phyloP scores from a whole-genome alignment of 192 early-diverging fungal genomes.

The Geosiphon pyriformis region DNA sequence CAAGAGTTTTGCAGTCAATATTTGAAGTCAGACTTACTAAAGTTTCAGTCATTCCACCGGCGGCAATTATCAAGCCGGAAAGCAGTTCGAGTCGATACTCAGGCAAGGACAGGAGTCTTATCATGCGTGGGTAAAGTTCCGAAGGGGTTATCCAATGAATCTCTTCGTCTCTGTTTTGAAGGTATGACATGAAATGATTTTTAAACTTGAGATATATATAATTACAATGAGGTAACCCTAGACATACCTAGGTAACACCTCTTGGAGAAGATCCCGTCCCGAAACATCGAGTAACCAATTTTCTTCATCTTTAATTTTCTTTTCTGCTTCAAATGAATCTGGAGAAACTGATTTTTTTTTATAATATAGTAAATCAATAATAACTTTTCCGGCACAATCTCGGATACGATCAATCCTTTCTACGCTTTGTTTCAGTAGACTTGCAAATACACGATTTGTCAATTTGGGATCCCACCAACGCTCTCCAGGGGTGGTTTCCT shows the following conservation, averaged over 20 bases:
- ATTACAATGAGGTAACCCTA: too few relatives aligned
- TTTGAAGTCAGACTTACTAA: conserved; percentile 43
- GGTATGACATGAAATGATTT: conserved; percentile 25
- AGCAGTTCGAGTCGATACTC: conserved; percentile 57
- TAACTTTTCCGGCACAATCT: conserved; percentile 58
- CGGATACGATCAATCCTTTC: conserved; percentile 93
- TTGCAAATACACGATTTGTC: conserved; percentile 37
- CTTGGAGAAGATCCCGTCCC: conserved; percentile 24
- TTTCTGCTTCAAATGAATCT: too few relatives aligned
- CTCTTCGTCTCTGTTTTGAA: conserved; percentile 27
- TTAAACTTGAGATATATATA: too few relatives aligned
- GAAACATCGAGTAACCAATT: conserved; percentile 20
- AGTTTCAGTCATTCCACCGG: conserved; percentile 76
- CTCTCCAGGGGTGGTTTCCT: conserved; percentile 1
- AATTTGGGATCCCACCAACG: conserved; percentile 37
- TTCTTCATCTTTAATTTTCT: conserved; percentile 11
- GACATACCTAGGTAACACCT: conserved; percentile 26
- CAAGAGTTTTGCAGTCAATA: neutral
- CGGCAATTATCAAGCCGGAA: conserved; percentile 65
- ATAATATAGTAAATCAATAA: conserved; percentile 47
- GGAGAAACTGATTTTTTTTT: too few relatives aligned
- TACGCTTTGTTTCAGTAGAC: conserved; percentile 67
- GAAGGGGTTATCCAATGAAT: conserved; percentile 59
- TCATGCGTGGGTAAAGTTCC: conserved; percentile 60
- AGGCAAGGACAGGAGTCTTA: conserved; percentile 45